Conservation (phyloP, 2,329 filamentous ascomycete species). For the Fusarium succisae region DNA sequence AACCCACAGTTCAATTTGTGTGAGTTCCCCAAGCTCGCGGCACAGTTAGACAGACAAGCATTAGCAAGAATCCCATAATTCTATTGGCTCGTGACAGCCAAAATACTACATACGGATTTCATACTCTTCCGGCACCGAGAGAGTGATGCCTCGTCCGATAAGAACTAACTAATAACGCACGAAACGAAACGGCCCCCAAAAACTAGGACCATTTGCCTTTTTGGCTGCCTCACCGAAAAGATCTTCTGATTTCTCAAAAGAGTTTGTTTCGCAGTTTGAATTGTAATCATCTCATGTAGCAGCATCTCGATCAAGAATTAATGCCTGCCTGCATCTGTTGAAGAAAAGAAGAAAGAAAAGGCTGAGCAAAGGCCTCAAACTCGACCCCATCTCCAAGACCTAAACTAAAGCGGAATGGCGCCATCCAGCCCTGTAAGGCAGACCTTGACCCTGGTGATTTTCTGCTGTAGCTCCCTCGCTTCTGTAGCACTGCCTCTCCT, state of each 20-base stretch:
- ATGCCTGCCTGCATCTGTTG: not conserved
- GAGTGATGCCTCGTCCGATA: constrained; percentile 1
- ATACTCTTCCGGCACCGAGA: not conserved
- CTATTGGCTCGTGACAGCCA: constrained; percentile 24
- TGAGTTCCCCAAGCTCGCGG: not conserved
- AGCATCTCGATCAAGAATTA: not conserved
- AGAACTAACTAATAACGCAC: not conserved
- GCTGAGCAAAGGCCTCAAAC: not conserved
- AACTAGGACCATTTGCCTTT: constrained; percentile 7
- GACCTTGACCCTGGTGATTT: not conserved
- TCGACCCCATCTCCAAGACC: not conserved
- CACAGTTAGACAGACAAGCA: not conserved
- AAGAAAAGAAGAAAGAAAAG: not conserved
- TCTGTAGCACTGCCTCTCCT: constrained; percentile 19
- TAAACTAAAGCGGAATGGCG: constrained; percentile 17
- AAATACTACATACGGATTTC: not conserved
- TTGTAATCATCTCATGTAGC: not conserved
- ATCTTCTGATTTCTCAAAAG: not conserved
- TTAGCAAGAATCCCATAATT: not conserved
- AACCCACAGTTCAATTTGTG: not conserved
- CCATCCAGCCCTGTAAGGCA: constrained; percentile 36
- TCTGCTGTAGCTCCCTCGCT: not conserved
- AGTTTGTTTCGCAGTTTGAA: not conserved
- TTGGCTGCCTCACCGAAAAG: constrained; percentile 27
- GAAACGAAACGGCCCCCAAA: constrained; percentile 28